phyloP scores from a whole-genome alignment of 208 protist genomes.

The Angomonas ambiguus region DNA sequence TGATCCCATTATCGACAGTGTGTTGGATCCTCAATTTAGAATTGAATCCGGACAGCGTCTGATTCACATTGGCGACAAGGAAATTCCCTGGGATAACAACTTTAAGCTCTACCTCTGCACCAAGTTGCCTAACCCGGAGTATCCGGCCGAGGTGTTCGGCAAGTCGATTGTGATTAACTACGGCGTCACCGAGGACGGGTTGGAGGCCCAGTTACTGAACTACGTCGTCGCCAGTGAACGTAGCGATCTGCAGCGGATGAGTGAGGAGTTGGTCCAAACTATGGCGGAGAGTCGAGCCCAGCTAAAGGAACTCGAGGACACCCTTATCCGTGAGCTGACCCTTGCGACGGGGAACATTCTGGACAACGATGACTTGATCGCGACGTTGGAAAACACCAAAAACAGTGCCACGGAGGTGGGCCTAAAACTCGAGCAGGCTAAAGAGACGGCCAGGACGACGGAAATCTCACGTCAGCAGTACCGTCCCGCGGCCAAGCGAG shows the following conservation, averaged over 20 bases:
- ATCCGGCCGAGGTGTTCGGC: slow-evolving; percentile 96
- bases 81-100: slow-evolving; percentile 97
- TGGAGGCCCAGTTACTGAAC: slow-evolving; percentile 98
- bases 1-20: slow-evolving; percentile 98
- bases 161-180: slow-evolving; percentile 99
- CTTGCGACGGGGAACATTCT: slow-evolving; percentile 97
- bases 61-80: slow-evolving; percentile 94
- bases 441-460: slow-evolving; percentile 94
- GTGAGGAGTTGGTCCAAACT: slow-evolving; percentile 94
- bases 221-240: slow-evolving; percentile 97
- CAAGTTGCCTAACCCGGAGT: slow-evolving; percentile 98
- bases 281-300: slow-evolving; percentile 95
- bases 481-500: slow-evolving; percentile 94
- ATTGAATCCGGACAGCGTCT: slow-evolving; percentile 78
- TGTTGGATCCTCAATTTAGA: slow-evolving; percentile 97
- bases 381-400: slow-evolving; percentile 98
- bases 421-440: slow-evolving; percentile 94
- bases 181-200: slow-evolving; percentile 96
- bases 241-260: slow-evolving; percentile 94
- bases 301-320: slow-evolving; percentile 98
- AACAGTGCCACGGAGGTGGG: slow-evolving; percentile 95
- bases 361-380: slow-evolving; percentile 98
- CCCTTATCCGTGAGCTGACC: slow-evolving; percentile 96
- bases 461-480: slow-evolving; percentile 95
- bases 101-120: slow-evolving; percentile 98